Conservation (phyloP, 352 stramenopile species). For the Globisporangium solare region DNA sequence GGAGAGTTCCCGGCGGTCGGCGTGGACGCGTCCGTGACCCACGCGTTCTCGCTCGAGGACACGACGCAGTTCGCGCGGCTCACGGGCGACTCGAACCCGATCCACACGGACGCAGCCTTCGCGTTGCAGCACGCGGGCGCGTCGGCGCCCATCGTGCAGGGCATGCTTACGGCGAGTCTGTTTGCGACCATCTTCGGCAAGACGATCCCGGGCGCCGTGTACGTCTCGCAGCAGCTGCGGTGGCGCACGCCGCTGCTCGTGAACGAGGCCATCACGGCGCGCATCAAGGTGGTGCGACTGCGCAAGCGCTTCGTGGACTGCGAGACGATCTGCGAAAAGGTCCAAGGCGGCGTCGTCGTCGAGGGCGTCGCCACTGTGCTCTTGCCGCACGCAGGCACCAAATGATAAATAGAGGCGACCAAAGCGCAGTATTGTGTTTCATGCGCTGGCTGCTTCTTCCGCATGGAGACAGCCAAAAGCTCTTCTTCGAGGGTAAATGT, state of each 20-base stretch:
- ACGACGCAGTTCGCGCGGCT: constrained; percentile 56
- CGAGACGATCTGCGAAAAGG: constrained; percentile 59
- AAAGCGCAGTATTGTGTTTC: neutral
- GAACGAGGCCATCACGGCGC: constrained; percentile 48
- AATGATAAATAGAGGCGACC: neutral
- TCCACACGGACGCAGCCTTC: constrained; percentile 60
- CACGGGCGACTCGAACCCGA: constrained; percentile 71
- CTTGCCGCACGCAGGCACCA: constrained; percentile 26
- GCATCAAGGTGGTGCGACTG: constrained; percentile 54
- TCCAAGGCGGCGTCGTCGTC: constrained; percentile 44
- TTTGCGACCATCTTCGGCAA: constrained; percentile 82
- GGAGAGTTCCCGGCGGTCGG: constrained; percentile 46
- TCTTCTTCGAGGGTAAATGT: neutral
- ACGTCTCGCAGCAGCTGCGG: constrained; percentile 67
- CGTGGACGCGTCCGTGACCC: constrained; percentile 50
- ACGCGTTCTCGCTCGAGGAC: constrained; percentile 58
- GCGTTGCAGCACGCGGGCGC: constrained; percentile 20
- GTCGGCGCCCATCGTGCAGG: constrained; percentile 59
- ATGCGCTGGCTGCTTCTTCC: too few species aligned
- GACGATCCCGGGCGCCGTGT: constrained; percentile 65
- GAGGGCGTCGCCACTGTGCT: constrained; percentile 67
- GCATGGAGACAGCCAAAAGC: neutral
- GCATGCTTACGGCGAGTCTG: constrained; percentile 73
- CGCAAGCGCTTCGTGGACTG: constrained; percentile 72
- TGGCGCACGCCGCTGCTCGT: constrained; percentile 64